phyloP scores from a whole-genome alignment of 331 rosid genomes.

The Malus hybrid region DNA sequence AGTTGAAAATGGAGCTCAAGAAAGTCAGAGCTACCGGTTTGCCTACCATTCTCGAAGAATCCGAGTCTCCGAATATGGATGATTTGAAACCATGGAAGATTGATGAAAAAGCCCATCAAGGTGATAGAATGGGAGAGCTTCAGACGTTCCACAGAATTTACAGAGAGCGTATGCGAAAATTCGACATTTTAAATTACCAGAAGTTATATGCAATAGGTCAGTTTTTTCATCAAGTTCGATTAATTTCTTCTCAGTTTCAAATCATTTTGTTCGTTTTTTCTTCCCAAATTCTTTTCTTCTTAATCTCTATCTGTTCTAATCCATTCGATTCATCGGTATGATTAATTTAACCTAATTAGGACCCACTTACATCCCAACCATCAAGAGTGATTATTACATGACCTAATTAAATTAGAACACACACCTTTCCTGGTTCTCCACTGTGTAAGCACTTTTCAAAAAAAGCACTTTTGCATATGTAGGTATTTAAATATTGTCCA shows the following conservation, averaged over 20 bases:
- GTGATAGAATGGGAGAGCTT: conserved; percentile 52
- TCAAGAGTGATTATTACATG: neutral
- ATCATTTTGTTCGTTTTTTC: neutral
- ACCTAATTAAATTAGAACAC: neutral
- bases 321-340: conserved; percentile 13
- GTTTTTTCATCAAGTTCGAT: conserved; percentile 11
- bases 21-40: conserved; percentile 80
- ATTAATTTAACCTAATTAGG: conserved; percentile 35
- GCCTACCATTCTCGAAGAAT: conserved; percentile 88
- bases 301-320: neutral
- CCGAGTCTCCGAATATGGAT: conserved; percentile 79
- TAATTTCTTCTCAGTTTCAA: neutral
- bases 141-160: conserved; percentile 77
- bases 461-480: neutral
- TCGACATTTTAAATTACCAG: conserved; percentile 93
- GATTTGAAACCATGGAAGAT: conserved; percentile 96
- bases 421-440: neutral
- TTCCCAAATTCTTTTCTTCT: neutral
- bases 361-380: conserved; percentile 17
- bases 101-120: conserved; percentile 61
- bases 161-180: conserved; percentile 83
- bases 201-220: conserved; percentile 92
- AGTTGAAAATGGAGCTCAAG: conserved; percentile 78
- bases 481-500: neutral
- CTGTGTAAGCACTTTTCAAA: neutral